Base-by-base conservation (phyloP, 2,329 filamentous ascomycete genomes). In the Neopestalotiopsis rosae region DNA sequence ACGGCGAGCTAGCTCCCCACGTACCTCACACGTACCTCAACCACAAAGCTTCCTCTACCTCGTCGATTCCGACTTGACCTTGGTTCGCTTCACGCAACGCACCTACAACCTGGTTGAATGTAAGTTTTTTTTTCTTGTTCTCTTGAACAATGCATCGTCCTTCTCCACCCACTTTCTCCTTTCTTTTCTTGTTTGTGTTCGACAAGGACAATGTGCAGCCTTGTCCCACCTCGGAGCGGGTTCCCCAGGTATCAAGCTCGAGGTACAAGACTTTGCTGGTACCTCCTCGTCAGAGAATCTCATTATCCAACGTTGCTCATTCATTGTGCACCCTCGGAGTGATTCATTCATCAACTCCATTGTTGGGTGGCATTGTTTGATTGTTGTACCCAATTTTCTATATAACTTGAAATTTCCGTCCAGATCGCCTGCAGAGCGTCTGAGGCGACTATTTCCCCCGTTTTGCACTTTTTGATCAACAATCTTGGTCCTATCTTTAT, bases 81-180 rank as follows among this genome's bases (percentile, higher is more conserved):
- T 52, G 45, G 45, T n/a, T 52, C 45, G 17, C 45, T 67, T 68
- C 67, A 70, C 71, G 65, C 67, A 68, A 49, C 38, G 65, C 20
- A n/a, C 32, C 63, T 71, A 75, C 71, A 74, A 75, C 73, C 71
- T 58, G 58, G 34, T 38, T 38, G 66, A 72, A 74, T 73, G 71
- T 74, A 68, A 63, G 56, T 58, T 64, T 57, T 38, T 17, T n/a
- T 34, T 24, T 66, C 3, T 38, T 10, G 34, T 38, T 3, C 6
- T 32, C 42, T 17, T 12, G 40, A 38, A 49, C 20, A 38, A 38
- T 14, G 9, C 57, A 59, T 34, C 20, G n/a, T 52, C n/a, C n/a
- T 4, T 9, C n/a, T 24, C 45, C 45, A 28, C 45, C 17, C 45
- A 17, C 6, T 52, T 52, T 52, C 10, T n/a, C 17, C n/a, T 20